These are phyloP conservation scores for Termitomyces eurrhizus DNA, from an alignment of 768 basidiomycete species.

Conservation along the genomic window DNA sequence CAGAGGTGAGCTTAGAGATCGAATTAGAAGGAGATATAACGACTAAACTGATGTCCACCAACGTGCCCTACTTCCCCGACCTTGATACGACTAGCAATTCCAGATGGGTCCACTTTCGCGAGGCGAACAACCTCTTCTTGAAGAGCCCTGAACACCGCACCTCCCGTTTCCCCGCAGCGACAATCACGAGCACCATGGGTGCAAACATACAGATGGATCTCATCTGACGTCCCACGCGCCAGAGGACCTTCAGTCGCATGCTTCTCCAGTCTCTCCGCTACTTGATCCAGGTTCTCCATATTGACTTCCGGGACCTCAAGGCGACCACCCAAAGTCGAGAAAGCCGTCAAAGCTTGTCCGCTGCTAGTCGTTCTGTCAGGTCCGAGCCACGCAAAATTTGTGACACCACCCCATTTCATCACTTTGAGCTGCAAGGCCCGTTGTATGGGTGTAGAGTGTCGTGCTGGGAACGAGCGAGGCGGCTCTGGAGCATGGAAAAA, in stretches of 20 bases:
- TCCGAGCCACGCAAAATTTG: slow-evolving; percentile 59
- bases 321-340: slow-evolving; percentile 42
- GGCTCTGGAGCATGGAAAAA: slow-evolving; percentile 49
- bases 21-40: background rate
- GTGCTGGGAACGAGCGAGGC: slow-evolving; percentile 45
- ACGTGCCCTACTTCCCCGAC: slow-evolving; percentile 74
- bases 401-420: slow-evolving; percentile 46
- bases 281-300: slow-evolving; percentile 45
- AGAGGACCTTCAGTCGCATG: slow-evolving; percentile 20
- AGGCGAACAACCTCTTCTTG: slow-evolving; percentile 45
- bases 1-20: slow-evolving; percentile 1
- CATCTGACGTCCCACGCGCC: slow-evolving; percentile 13
- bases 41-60: slow-evolving; percentile 67
- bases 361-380: background rate
- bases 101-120: slow-evolving; percentile 22
- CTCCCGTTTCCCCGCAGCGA: slow-evolving; percentile 68
- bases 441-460: slow-evolving; percentile 45
- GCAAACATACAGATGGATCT: slow-evolving; percentile 61
- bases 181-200: slow-evolving; percentile 80
- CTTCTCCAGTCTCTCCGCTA: slow-evolving; percentile 33
- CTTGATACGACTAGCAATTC: slow-evolving; percentile 28
- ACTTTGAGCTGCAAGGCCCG: slow-evolving; percentile 43
- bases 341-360: slow-evolving; percentile 41
- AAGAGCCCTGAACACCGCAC: slow-evolving; percentile 50
- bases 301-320: slow-evolving; percentile 48